These are phyloP conservation scores for Neurospora tetrasperma DNA, from an alignment of 495 filamentous ascomycete genomes.

Conservation along the genomic window DNA sequence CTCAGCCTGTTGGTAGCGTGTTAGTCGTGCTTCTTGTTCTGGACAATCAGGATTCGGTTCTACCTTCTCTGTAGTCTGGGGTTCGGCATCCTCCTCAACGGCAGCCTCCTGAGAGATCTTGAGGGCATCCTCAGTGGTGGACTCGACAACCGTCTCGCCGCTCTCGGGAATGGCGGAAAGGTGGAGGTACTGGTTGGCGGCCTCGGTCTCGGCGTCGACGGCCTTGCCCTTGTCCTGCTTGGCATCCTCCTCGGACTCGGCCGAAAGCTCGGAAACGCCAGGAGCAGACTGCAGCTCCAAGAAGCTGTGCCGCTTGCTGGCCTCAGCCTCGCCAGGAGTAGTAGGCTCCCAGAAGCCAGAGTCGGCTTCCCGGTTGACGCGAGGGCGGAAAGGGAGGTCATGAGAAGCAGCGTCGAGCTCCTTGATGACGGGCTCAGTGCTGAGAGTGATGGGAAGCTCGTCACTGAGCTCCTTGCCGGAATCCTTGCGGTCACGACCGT, in stretches of 20 bases:
- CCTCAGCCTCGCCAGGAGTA: constrained; percentile 10
- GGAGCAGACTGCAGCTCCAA: constrained; percentile 2
- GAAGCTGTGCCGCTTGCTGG: constrained; percentile 5
- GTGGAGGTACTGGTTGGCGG: background rate
- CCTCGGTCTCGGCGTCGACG: background rate
- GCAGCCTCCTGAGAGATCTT: constrained; percentile 5
- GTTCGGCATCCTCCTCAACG: background rate
- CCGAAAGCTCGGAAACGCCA: constrained; percentile 12
- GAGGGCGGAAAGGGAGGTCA: constrained; percentile 6
- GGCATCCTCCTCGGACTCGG: constrained; percentile 4
- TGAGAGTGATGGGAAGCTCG: constrained; percentile 10
- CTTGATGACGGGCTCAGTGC: constrained; percentile 7
- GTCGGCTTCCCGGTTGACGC: constrained; percentile 17
- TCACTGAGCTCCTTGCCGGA: constrained; percentile 20
- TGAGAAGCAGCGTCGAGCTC: constrained; percentile 9
- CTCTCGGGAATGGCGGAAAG: constrained; percentile 2
- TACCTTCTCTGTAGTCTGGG: constrained; percentile 17
- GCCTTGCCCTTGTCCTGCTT: constrained; percentile 2
- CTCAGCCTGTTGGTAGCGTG: background rate
- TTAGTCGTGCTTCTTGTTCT: constrained; percentile 8
- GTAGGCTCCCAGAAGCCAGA: constrained; percentile 24
- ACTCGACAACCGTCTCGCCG: background rate
- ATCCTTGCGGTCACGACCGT: constrained; percentile 14
- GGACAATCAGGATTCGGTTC: constrained; percentile 5
- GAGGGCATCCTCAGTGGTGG: constrained; percentile 4